Conservation (phyloP, 2,329 filamentous ascomycete genomes). For the Curvularia sp. region DNA sequence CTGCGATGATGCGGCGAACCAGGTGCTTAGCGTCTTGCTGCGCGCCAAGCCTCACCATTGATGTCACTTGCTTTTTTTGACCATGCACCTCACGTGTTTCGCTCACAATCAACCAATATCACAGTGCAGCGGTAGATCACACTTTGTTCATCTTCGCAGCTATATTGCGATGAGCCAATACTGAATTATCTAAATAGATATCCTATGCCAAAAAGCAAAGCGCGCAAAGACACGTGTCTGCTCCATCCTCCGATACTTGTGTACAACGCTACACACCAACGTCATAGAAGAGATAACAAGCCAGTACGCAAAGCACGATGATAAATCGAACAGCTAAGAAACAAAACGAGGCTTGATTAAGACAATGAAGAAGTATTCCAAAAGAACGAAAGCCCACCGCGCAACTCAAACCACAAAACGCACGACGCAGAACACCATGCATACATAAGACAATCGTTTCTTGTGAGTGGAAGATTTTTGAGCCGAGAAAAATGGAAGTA, state of each 20-base stretch:
- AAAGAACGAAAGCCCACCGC: not conserved
- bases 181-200: slow-evolving; percentile 1
- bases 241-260: not conserved
- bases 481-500: not conserved
- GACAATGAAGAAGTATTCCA: slow-evolving; percentile 6
- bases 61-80: slow-evolving; percentile 16
- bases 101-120: not conserved
- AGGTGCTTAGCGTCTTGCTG: slow-evolving; percentile 17
- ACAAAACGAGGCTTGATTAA: slow-evolving; percentile 11
- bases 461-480: slow-evolving; percentile 5
- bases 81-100: slow-evolving; percentile 6
- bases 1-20: slow-evolving; percentile 34
- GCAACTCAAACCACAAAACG: slow-evolving; percentile 7
- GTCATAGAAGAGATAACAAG: slow-evolving; percentile 6
- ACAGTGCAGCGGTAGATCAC: not conserved
- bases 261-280: slow-evolving; percentile 2
- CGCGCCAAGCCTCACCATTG: slow-evolving; percentile 17
- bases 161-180: not conserved
- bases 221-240: not conserved
- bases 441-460: slow-evolving; percentile 16
- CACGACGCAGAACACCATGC: slow-evolving; percentile 18
- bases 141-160: not conserved
- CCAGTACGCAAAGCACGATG: not conserved
- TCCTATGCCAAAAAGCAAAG: not conserved
- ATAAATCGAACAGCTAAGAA: not conserved